These are phyloP conservation scores for Eucalyptus cladocalyx DNA, from an alignment of 345 rosid species.

Conservation along the genomic window DNA sequence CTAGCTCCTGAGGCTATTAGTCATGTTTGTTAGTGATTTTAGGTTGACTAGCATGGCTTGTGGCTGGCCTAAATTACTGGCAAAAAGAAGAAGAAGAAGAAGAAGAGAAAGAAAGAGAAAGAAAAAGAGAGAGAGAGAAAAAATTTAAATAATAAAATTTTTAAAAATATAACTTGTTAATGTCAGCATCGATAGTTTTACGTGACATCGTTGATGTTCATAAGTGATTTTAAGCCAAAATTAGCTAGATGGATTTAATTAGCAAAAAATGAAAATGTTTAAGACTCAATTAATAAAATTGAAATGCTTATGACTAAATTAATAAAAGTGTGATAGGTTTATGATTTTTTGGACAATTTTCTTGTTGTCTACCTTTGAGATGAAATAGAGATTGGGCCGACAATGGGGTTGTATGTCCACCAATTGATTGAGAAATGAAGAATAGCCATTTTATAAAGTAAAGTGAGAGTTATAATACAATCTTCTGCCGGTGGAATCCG, in stretches of 20 bases:
- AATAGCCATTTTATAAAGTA: not conserved
- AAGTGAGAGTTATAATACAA: not conserved
- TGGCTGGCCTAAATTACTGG: no score
- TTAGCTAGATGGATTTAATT: no score
- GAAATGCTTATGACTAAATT: no score
- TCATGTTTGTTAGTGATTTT: no score
- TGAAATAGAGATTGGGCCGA: accelerated
- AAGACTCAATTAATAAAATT: no score
- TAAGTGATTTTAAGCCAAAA: accelerated
- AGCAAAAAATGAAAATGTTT: accelerated
- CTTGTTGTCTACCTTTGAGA: not conserved
- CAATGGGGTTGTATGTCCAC: not conserved
- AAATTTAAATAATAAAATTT: no score
- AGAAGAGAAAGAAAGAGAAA: no score
- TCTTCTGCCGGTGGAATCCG: not conserved
- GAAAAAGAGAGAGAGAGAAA: no score
- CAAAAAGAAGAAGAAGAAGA: no score
- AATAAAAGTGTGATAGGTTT: accelerated
- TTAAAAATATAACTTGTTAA: no score
- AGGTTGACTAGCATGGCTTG: accelerated
- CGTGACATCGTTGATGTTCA: accelerated
- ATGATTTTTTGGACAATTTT: no score
- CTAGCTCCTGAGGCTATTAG: no score
- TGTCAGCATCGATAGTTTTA: accelerated
- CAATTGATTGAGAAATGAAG: not conserved